Evolutionary conservation across 768 basidiomycete species (phyloP).

Genomic region (Trametopsis cervina): DNA sequence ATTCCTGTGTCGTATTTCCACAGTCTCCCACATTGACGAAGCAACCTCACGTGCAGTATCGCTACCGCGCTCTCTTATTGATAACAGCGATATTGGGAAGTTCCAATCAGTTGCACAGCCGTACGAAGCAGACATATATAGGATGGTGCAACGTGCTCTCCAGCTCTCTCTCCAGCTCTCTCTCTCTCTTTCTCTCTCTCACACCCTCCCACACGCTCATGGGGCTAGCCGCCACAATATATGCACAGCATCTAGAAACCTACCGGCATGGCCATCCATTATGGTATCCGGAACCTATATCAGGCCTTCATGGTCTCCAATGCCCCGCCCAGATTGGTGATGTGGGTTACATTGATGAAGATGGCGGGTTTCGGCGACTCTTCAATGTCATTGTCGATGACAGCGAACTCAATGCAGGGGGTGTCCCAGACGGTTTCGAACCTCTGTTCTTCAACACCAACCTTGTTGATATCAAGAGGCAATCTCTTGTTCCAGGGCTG

Average conservation of each 20-base stretch:
- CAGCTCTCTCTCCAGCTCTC: no score
- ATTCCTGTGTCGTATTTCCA: no score
- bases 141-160: no score
- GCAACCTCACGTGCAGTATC: no score
- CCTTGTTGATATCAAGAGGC: background rate
- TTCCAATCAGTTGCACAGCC: no score
- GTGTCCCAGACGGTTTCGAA: constrained; percentile 5
- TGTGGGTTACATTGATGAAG: constrained; percentile 14
- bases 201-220: background rate
- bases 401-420: constrained; percentile 4
- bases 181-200: background rate
- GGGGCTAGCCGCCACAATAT: constrained; percentile 8
- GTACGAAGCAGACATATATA: no score
- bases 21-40: no score
- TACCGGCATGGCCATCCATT: constrained; percentile 13
- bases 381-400: constrained; percentile 15
- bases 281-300: constrained; percentile 17
- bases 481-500: constrained; percentile 1
- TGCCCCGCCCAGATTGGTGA: constrained; percentile 16
- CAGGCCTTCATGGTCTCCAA: background rate
- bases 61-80: no score
- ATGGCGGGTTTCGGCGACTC: constrained; percentile 18
- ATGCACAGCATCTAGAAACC: constrained; percentile 13
- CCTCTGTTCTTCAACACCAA: constrained; percentile 3
- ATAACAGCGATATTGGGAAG: no score